Evolutionary conservation across 1,284 basidiomycete genomes (phyloP), one percentile per base, ranked within the genome.

Genomic region (Trichosporon inkin): DNA sequence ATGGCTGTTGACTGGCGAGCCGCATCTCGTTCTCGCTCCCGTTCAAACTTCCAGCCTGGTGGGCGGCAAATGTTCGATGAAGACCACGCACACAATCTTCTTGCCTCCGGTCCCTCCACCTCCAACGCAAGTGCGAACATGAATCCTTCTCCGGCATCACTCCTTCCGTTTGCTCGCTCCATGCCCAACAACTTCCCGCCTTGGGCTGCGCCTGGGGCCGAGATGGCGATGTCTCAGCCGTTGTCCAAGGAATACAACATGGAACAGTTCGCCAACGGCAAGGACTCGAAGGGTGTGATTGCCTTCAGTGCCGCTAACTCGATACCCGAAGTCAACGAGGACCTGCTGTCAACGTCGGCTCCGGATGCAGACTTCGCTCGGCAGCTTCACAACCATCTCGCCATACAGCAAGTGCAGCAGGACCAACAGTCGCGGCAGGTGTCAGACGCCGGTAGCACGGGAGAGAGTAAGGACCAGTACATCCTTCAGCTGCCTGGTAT

Each of bases 1-100:
- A 88, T 90, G 70, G 88, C 90, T 1, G 80, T 81, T 75, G 81
- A 81, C 56, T 81, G 80, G 80, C 73, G 80, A 32, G 79, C 73
- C 0, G 71, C 73, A 5, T 81, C 80, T 1, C 69, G 80, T 6
- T 81, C 80, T 0, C 68, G 80, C 3, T 76, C 80, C 10, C 71
- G 79, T 16, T 76, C 78, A 0, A 66, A 71, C 0, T 73, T 72
- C 54, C 44, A 49, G 44, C 58, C 57, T 6, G 66, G 65, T 34
- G 62, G 57, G 17, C 53, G 60, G 34, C 32, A 54, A 32, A 63
- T 87, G 22, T 74, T 73, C 49, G 72, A 71, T 62, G 79, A 80
- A 61, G 70, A 71, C 2, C 79, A 80, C 59, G 77, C 79, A 3
- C 78, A 80, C 60, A 67, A 68, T 7, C 68, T 80, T 24, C 67